Base-by-base conservation (phyloP, 805 yeast genomes). In the Sungouiozyma intestinalis region DNA sequence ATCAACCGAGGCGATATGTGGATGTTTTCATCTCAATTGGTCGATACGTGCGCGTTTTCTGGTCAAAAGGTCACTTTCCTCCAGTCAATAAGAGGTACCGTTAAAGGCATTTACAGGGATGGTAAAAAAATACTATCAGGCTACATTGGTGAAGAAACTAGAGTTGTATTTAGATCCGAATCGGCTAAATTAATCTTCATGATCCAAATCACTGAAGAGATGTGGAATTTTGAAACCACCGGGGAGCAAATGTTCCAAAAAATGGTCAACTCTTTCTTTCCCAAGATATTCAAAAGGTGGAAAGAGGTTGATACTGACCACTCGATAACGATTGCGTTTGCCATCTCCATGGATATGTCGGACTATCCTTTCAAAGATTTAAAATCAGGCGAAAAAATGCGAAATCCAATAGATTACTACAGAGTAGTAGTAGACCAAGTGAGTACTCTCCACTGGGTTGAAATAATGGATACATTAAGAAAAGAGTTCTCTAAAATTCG, bases 191-290 rank as follows among this genome's bases (percentile, higher is more conserved):
- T 90, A 43, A 74, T 85, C 14, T 83, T 88, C 39, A 68, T 92
- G 47, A 78, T 92, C 40, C 98, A 92, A 57, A 77, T 88, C 47
- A 84, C 97, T 1, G 74, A 82, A 33, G 99, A 92, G 55, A 92
- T 92, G 97, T 92, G 97, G 94, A 86, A 87, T 59, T 92, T 92
- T 61, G 97, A 92, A 62, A 96, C 88, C 55, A 83, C 83, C 49
- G 98, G 98, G 2, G 97, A 90, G 55, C 83, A 88, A 41, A 76
- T 86, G 75, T 90, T 90, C 59, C 90, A 88, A 59, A 85, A 87
- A 61, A 76, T 92, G 51, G 86, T 92, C 37, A 88, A 90, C 58
- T 83, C 94, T n/a, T 68, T 90, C 40, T 79, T 92, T 42, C 99
- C 99, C 0, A 81, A 80, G 45, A 80, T 90, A 32, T 86, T 92